Conservation (phyloP, 1,284 basidiomycete genomes). For the Psilocybe mexicana region DNA sequence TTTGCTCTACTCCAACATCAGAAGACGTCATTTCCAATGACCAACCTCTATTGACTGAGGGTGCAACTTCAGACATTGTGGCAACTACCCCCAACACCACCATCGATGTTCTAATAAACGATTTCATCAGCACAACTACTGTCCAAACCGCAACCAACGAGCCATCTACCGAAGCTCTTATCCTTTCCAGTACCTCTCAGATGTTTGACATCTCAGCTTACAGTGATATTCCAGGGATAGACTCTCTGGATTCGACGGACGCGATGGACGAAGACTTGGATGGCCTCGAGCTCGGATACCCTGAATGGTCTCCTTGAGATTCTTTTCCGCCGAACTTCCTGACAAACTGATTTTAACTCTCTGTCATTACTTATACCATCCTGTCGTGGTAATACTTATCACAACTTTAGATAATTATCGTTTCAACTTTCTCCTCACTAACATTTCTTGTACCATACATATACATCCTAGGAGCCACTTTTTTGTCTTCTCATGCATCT, state of each 20-base stretch:
- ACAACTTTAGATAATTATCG: no score
- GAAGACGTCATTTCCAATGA: no score
- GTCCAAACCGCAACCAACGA: background rate
- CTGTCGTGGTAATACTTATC: no score
- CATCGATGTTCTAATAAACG: background rate
- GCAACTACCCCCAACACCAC: background rate
- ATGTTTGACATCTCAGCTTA: background rate
- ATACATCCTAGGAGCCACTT: background rate
- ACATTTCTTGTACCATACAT: no score
- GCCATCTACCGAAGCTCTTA: background rate
- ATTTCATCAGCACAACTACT: background rate
- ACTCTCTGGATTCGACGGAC: background rate
- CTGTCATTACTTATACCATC: no score
- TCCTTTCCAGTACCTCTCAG: background rate
- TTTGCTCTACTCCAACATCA: no score
- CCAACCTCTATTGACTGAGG: no score
- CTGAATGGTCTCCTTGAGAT: slow-evolving; percentile 5
- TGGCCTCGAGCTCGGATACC: slow-evolving; percentile 19
- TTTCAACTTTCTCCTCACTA: no score
- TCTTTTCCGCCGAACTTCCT: background rate
- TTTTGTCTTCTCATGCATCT: background rate
- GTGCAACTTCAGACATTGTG: no score
- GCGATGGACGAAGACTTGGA: slow-evolving; percentile 7
- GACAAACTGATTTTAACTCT: no score
- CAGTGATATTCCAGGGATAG: background rate